These are phyloP conservation scores for Penicillium salamii DNA, from an alignment of 495 filamentous ascomycete genomes.

Conservation along the genomic window DNA sequence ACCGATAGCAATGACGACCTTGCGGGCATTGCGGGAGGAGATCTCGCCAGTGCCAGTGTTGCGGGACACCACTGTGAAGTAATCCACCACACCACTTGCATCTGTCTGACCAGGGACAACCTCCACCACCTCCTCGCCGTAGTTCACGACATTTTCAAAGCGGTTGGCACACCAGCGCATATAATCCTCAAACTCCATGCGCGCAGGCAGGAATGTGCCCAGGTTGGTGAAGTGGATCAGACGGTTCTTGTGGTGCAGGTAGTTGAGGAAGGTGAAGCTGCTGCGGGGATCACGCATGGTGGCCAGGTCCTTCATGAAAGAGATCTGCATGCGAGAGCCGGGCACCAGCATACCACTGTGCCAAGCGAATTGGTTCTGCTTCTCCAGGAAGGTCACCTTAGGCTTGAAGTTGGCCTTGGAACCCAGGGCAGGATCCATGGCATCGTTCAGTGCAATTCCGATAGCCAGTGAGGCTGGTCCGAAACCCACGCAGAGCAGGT, in stretches of 20 bases:
- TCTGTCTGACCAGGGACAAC: constrained; percentile 39
- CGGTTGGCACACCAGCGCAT: constrained; percentile 84
- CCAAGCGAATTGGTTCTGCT: constrained; percentile 81
- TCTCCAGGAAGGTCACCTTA: constrained; percentile 81
- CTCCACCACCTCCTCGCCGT: constrained; percentile 71
- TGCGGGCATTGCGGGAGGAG: constrained; percentile 57
- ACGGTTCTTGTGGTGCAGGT: constrained; percentile 73
- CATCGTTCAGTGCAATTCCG: constrained; percentile 83
- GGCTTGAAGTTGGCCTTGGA: constrained; percentile 39
- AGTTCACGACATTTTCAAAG: constrained; percentile 76
- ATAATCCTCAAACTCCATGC: constrained; percentile 93
- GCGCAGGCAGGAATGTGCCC: constrained; percentile 79
- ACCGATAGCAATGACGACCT: constrained; percentile 85
- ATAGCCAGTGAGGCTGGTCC: constrained; percentile 93
- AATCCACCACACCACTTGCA: constrained; percentile 39
- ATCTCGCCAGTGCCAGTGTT: constrained; percentile 51
- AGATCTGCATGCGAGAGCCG: constrained; percentile 94
- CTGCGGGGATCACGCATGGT: constrained; percentile 84
- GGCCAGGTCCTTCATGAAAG: constrained; percentile 94
- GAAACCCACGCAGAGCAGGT: constrained; percentile 89
- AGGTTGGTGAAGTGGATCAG: constrained; percentile 89
- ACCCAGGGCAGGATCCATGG: constrained; percentile 39
- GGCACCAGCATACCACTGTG: constrained; percentile 94
- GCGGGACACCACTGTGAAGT: constrained; percentile 55
- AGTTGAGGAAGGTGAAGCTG: constrained; percentile 94